phyloP scores from a whole-genome alignment of 208 protist species.

The Strigomonas culicis region DNA sequence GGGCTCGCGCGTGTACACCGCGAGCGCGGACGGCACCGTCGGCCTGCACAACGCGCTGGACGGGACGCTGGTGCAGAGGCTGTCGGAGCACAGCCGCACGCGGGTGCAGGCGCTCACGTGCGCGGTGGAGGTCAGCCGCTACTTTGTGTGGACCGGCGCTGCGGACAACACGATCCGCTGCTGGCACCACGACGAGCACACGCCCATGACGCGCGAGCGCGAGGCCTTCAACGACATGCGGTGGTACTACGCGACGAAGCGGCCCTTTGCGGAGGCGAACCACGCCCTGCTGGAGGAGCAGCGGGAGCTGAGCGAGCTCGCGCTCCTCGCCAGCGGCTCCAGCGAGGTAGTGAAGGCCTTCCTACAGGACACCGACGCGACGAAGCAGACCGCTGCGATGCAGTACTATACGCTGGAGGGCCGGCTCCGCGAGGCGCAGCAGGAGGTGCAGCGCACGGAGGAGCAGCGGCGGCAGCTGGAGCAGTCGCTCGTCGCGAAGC shows the following conservation, averaged over 20 bases:
- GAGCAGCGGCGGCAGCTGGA: conserved; percentile 38
- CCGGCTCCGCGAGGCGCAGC: conserved; percentile 30
- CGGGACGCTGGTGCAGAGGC: conserved; percentile 34
- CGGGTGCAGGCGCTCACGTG: conserved; percentile 44
- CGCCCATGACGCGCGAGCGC: conserved; percentile 47
- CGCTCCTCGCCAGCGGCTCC: conserved; percentile 51
- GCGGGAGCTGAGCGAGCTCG: conserved; percentile 54
- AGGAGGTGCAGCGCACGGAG: conserved; percentile 24
- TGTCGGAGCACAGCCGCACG: conserved; percentile 41
- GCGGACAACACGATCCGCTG: conserved; percentile 71
- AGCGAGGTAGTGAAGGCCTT: conserved; percentile 40
- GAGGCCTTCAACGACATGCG: conserved; percentile 78
- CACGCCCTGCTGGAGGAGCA: conserved; percentile 61
- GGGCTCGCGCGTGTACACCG: conserved; percentile 53
- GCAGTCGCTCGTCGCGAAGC: conserved; percentile 25
- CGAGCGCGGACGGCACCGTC: conserved; percentile 45
- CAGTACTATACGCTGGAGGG: conserved; percentile 35
- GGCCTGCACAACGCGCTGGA: conserved; percentile 55
- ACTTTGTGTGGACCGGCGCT: conserved; percentile 66
- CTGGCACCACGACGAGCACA: conserved; percentile 87
- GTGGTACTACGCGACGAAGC: conserved; percentile 74
- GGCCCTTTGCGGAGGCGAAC: conserved; percentile 56
- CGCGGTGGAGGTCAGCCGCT: conserved; percentile 61
- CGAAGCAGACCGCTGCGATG: conserved; percentile 28
- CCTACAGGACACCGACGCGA: conserved; percentile 22